Conservation (phyloP, 257 asterid species). For the Galeopsis tetrahit region DNA sequence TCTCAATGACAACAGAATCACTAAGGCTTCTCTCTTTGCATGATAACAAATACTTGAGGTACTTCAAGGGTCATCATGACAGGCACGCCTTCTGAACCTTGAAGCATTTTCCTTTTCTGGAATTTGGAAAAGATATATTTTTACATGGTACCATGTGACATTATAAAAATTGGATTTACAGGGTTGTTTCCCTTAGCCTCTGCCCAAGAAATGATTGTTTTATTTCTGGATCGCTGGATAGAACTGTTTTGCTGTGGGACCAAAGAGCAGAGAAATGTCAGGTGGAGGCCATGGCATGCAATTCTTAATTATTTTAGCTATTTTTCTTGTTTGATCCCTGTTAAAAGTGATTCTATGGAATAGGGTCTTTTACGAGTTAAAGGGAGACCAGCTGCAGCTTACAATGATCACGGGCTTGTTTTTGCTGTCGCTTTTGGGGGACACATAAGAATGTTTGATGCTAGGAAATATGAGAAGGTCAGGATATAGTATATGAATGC, state of each 20-base stretch:
- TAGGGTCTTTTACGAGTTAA: conserved; percentile 95
- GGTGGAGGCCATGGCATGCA: conserved; percentile 47
- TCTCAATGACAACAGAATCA: conserved; percentile 71
- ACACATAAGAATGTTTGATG: conserved; percentile 87
- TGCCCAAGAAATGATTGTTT: conserved; percentile 85
- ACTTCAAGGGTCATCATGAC: conserved; percentile 99
- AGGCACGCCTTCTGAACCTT: conserved; percentile 55
- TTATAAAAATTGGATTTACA: conserved; percentile 42
- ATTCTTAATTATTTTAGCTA: conserved; percentile 30
- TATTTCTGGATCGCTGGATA: conserved; percentile 91
- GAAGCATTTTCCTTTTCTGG: conserved; percentile 19
- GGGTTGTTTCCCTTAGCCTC: conserved; percentile 92
- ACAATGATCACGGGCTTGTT: conserved; percentile 94
- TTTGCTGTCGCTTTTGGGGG: conserved; percentile 95
- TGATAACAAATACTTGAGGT: conserved; percentile 96
- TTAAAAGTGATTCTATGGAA: conserved; percentile 30
- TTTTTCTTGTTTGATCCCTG: conserved; percentile 29
- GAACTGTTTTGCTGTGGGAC: conserved; percentile 96
- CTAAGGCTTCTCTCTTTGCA: conserved; percentile 92
- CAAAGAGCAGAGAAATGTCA: conserved; percentile 98
- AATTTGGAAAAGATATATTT: conserved; percentile 14
- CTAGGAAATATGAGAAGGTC: conserved; percentile 93
- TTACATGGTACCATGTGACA: conserved; percentile 1
- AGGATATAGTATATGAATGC: conserved; percentile 28
- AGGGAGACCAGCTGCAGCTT: conserved; percentile 94